Conservation (phyloP, 2,329 filamentous ascomycete species). For the Fusarium veterinarium region DNA sequence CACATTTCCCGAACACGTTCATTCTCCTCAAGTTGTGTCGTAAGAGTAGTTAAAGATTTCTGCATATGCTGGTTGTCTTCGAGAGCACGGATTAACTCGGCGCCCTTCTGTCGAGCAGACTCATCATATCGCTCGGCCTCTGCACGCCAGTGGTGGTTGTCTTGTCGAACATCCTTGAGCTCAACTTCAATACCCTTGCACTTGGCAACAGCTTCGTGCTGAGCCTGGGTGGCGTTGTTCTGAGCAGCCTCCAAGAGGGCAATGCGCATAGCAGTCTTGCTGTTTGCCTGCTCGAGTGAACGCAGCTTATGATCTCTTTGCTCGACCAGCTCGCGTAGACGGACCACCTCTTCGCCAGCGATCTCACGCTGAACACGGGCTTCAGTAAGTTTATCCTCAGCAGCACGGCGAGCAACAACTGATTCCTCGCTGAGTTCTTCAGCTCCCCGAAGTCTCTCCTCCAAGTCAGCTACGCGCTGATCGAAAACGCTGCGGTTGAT, state of each 20-base stretch:
- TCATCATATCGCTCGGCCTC: constrained; percentile 71
- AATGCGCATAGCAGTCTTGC: constrained; percentile 69
- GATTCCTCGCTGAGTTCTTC: constrained; percentile 75
- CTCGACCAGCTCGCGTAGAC: constrained; percentile 73
- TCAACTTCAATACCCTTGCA: constrained; percentile 65
- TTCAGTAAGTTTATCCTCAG: constrained; percentile 79
- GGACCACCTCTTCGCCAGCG: constrained; percentile 77
- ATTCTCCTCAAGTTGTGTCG: constrained; percentile 85
- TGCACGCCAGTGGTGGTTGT: constrained; percentile 69
- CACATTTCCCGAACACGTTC: constrained; percentile 85
- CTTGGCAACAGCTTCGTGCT: constrained; percentile 67
- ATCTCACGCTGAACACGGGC: constrained; percentile 76
- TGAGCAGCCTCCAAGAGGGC: constrained; percentile 77
- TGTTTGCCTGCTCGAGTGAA: constrained; percentile 65
- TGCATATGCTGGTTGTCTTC: constrained; percentile 79
- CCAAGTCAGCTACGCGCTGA: constrained; percentile 74
- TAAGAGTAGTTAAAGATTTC: constrained; percentile 77
- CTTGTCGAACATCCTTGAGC: constrained; percentile 65
- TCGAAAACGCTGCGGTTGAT: constrained; percentile 69
- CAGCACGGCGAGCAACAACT: constrained; percentile 69
- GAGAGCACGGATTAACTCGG: constrained; percentile 60
- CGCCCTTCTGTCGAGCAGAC: constrained; percentile 59
- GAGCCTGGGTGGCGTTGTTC: constrained; percentile 63
- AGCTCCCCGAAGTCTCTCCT: constrained; percentile 73
- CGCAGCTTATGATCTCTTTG: constrained; percentile 77